Conservation (phyloP, 495 filamentous ascomycete genomes). For the Podospora pseudoanserina region DNA sequence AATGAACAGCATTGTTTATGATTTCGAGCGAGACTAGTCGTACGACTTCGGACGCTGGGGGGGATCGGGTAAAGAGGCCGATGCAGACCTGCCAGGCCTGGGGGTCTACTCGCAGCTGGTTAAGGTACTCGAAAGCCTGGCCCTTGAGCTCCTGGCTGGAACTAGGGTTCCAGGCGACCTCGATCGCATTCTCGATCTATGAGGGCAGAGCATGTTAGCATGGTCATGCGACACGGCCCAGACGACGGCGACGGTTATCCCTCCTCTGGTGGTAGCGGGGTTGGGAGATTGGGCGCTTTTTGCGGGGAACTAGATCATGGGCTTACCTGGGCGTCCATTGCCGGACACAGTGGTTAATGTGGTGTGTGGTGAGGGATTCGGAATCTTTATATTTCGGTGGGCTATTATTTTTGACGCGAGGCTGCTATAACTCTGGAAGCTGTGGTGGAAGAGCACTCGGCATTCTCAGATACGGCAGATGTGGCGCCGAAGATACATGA, state of each 20-base stretch:
- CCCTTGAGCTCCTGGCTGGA: constrained; percentile 69
- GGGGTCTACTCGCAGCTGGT: constrained; percentile 72
- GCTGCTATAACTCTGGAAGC: constrained; percentile 35
- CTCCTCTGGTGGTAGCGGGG: constrained; percentile 13
- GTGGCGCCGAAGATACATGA: constrained; percentile 31
- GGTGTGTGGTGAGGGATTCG: not conserved
- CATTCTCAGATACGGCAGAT: constrained; percentile 31
- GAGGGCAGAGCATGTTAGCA: constrained; percentile 4
- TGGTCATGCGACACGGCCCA: not conserved
- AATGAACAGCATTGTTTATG: constrained; percentile 82
- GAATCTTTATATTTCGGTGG: not conserved
- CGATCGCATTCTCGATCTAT: constrained; percentile 87
- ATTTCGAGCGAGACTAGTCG: constrained; percentile 86
- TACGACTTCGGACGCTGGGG: constrained; percentile 75
- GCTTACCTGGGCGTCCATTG: constrained; percentile 37
- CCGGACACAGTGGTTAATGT: constrained; percentile 15
- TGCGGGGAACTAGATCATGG: constrained; percentile 11
- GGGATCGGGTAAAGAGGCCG: constrained; percentile 74
- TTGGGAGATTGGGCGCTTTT: constrained; percentile 10
- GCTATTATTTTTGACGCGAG: constrained; percentile 13
- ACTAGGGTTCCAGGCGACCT: constrained; percentile 77
- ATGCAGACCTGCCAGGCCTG: constrained; percentile 85
- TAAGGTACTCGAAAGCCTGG: constrained; percentile 85
- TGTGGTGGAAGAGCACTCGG: constrained; percentile 23
- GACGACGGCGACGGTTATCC: constrained; percentile 1